Base-by-base conservation (phyloP, 345 rosid species). In the Pistacia vera region DNA sequence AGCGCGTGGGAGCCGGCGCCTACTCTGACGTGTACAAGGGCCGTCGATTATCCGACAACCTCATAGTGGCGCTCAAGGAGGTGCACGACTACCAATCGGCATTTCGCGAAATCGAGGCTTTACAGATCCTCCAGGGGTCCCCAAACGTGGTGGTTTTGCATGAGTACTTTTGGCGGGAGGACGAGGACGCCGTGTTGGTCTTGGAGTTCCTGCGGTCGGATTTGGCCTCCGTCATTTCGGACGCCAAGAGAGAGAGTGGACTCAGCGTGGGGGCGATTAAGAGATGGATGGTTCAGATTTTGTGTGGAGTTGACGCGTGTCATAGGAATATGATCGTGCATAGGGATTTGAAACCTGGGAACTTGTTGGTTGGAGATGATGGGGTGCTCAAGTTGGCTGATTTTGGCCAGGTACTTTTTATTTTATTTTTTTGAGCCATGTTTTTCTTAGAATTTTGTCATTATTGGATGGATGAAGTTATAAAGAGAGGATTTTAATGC, bases 181-280 rank as follows among this genome's bases (percentile, higher is more conserved):
- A 96, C 75, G 99, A 96, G 88, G 97, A 96, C 81, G 97, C 99
- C 41, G 99, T 96, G 64, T 78, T 96, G 18, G 99, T 93, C 25
- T 80, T 96, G 76, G 97, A 96, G 90, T 96, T 86, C 79, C 83
- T 96, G 48, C 85, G 86, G 85, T 86, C 93, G 28, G 97, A 92
- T 81, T 81, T 96, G 71, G 81, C 91, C 8, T 83, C 86, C 22
- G 94, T 96, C 76, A 84, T 96, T 33, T 72, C 71, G 66, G 92
- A 88, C 17, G 93, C 84, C 8, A 90, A 81, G 86, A 85, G 68
- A 10, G 83, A 75, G 51, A 84, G 70, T 0, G 94, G 91, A 25
- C 20, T 90, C 46, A 3, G 82, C 11, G 80, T 75, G 3, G 94
- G 94, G 5, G 92, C 91, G 88, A 79, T 87, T 4, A 96, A 96